Evolutionary conservation across 306 rosid genomes (phyloP).

Genomic region (Prunus davidiana): DNA sequence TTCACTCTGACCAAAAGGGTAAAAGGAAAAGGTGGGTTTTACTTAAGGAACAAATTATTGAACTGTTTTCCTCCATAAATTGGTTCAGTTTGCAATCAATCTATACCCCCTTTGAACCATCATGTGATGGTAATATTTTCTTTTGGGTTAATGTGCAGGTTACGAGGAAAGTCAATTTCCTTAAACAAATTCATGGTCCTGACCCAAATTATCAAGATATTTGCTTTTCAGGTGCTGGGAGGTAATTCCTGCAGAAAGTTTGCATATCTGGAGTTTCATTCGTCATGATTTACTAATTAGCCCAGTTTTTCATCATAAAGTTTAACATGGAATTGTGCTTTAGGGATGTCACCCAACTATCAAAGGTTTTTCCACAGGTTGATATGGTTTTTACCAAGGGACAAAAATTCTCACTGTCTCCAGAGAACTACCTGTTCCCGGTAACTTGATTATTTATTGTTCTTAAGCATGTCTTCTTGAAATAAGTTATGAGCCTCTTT

Average conservation of each 20-base stretch:
- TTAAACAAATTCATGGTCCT: slow-evolving; percentile 42
- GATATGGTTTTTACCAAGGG: slow-evolving; percentile 42
- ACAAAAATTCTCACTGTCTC: slow-evolving; percentile 35
- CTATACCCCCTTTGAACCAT: slow-evolving; percentile 2
- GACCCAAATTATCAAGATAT: slow-evolving; percentile 46
- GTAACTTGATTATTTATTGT: slow-evolving; percentile 26
- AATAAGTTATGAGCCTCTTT: not conserved
- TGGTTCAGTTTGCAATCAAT: not conserved
- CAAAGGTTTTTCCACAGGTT: slow-evolving; percentile 42
- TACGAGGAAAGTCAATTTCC: slow-evolving; percentile 24
- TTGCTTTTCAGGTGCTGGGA: slow-evolving; percentile 53
- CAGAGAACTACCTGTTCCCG: slow-evolving; percentile 49
- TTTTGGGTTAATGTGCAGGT: slow-evolving; percentile 26
- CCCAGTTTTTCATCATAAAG: not conserved
- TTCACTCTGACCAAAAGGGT: not conserved
- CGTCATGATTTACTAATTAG: slow-evolving; percentile 6
- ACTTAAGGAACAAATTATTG: not conserved
- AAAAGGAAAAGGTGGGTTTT: not conserved
- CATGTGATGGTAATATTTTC: not conserved
- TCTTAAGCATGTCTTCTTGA: slow-evolving; percentile 1
- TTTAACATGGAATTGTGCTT: slow-evolving; percentile 7
- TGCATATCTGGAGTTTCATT: not conserved
- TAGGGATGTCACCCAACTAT: slow-evolving; percentile 41
- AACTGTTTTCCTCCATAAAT: not conserved
- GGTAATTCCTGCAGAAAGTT: slow-evolving; percentile 27